Base-by-base conservation (phyloP, 805 yeast genomes). In the Naumovozyma castellii region DNA sequence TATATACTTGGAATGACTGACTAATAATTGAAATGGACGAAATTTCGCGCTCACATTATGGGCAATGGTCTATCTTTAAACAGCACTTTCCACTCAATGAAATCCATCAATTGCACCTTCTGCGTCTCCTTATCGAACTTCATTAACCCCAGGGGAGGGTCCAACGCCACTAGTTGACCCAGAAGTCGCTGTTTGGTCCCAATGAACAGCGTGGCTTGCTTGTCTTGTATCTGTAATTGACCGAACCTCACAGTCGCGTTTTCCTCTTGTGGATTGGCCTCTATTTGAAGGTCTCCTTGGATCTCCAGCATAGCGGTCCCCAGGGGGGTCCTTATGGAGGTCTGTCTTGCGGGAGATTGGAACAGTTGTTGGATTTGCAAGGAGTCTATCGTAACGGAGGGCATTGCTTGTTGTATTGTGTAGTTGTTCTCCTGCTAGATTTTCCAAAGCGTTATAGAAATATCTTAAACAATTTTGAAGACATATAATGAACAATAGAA, bases 1-100 rank as follows among this genome's bases (percentile, higher is more conserved):
- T n/a, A n/a, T n/a, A n/a, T n/a, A n/a, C n/a, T n/a, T n/a, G n/a
- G n/a, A n/a, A n/a, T n/a, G n/a, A n/a, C n/a, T n/a, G n/a, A n/a
- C n/a, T n/a, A n/a, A n/a, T n/a, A n/a, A n/a, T n/a, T n/a, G n/a
- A n/a, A n/a, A n/a, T n/a, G n/a, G n/a, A n/a, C n/a, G n/a, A n/a
- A n/a, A n/a, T n/a, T n/a, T n/a, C n/a, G 10, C 27, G 6, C 10
- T 22, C 27, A 22, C 27, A 22, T 22, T 37, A 82, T 77, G 3
- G 94, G 94, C 37, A 84, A 63, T 0, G 94, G 92, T 45, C 94
- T 67, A 31, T 74, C 73, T 36, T 68, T 73, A 53, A 84, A 84
- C 6, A 79, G 67, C 15, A 82, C 58, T 51, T 79, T 80, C 44
- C 72, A 68, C 25, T 61, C 61, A 3, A 84, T 68, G 1, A 84